These are phyloP conservation scores for Neckera pumila DNA, from an alignment of 225 moss, liverwort and hornwort genomes.

Conservation along the genomic window DNA sequence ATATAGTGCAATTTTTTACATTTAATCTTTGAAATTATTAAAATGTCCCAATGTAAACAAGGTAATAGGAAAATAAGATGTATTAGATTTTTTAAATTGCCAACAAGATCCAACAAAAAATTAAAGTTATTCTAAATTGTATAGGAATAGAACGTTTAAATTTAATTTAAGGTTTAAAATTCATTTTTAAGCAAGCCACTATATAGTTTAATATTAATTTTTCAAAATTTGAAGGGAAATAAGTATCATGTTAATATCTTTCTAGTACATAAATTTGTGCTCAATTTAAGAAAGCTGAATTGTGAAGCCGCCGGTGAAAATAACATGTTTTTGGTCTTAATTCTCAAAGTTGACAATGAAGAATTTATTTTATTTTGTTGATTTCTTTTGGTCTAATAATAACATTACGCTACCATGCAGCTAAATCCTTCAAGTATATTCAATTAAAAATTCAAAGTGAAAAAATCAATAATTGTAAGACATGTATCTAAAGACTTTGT, in stretches of 20 bases:
- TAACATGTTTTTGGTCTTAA: background rate
- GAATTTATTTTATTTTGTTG: background rate
- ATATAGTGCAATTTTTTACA: background rate
- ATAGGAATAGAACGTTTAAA: background rate
- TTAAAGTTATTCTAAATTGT: background rate
- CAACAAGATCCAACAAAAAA: background rate
- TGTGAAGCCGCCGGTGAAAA: no score
- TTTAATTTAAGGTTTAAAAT: background rate
- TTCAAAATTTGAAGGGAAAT: background rate
- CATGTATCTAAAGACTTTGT: background rate
- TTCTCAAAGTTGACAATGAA: rapidly evolving
- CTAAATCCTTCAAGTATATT: background rate
- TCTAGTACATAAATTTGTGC: background rate
- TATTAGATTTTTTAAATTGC: background rate
- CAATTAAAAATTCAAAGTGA: background rate
- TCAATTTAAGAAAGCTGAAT: background rate
- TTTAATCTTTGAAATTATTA: background rate
- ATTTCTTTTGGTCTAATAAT: background rate
- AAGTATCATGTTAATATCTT: background rate
- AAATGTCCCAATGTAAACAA: background rate
- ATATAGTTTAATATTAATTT: background rate
- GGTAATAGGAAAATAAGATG: background rate
- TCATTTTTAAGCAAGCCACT: background rate
- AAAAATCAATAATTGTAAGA: background rate
- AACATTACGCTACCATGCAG: rapidly evolving